These are phyloP conservation scores for Tolypocladium inflatum DNA, from an alignment of 2,329 filamentous ascomycete species.

Conservation along the genomic window DNA sequence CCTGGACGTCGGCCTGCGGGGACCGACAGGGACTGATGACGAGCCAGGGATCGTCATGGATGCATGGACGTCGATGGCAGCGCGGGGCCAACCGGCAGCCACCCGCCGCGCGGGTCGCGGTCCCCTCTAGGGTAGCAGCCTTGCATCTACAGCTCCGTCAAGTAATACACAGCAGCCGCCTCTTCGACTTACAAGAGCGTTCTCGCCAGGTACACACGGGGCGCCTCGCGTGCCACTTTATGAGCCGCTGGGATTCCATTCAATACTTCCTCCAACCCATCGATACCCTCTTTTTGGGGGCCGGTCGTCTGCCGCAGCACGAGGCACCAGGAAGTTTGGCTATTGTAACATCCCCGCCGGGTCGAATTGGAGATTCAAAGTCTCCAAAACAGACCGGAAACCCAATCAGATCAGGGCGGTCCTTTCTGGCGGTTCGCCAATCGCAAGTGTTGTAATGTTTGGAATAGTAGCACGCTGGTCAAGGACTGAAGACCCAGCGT, in stretches of 20 bases:
- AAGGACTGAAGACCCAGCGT: too few relatives aligned
- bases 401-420: neutral
- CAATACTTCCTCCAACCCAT: too few relatives aligned
- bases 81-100: neutral
- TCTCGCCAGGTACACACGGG: too few relatives aligned
- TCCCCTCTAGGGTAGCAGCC: neutral
- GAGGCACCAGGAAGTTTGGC: too few relatives aligned
- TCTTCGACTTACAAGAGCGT: too few relatives aligned
- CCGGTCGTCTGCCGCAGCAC: too few relatives aligned
- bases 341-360: neutral
- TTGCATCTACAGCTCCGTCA: too few relatives aligned
- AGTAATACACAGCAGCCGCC: neutral
- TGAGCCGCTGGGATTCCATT: neutral
- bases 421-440: neutral
- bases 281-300: too few relatives aligned
- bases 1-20: neutral
- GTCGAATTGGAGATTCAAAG: neutral
- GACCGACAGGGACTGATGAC: neutral
- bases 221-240: neutral
- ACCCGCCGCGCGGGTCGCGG: neutral
- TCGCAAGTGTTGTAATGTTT: neutral
- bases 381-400: neutral
- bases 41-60: neutral
- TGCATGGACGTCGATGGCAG: neutral
- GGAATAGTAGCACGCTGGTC: neutral